phyloP scores from a whole-genome alignment of 1,284 basidiomycete species.

The Ganoderma lucidum region DNA sequence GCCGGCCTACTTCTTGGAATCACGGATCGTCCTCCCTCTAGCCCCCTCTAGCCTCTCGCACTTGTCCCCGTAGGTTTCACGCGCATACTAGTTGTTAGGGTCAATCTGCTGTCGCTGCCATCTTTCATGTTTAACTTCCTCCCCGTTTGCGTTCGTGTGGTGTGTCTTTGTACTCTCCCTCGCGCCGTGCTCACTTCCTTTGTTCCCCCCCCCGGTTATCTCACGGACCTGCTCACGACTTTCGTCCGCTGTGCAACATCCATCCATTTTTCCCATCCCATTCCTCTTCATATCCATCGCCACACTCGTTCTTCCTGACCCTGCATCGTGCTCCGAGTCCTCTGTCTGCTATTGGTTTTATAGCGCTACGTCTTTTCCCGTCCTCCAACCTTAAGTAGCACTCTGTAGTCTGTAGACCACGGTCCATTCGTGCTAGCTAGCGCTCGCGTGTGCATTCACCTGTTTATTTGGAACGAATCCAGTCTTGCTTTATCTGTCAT shows the following conservation, averaged over 20 bases:
- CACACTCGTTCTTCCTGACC: not conserved
- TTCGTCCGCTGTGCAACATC: not conserved
- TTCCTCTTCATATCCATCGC: not conserved
- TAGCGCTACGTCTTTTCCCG: not conserved
- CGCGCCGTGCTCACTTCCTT: not conserved
- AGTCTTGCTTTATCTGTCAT: conserved; percentile 4
- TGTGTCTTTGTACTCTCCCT: not conserved
- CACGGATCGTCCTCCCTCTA: not conserved
- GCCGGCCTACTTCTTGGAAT: conserved; percentile 2
- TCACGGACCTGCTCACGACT: not conserved
- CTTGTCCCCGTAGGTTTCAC: not conserved
- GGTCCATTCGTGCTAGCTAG: not conserved
- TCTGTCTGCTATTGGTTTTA: not conserved
- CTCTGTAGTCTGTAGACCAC: not conserved
- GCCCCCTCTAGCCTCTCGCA: not conserved
- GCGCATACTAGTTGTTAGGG: not conserved
- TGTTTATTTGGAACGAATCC: not conserved
- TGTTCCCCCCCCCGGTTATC: not conserved
- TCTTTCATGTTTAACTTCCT: not conserved
- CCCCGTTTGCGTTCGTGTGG: not conserved
- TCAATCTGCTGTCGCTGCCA: not conserved
- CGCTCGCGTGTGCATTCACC: not conserved
- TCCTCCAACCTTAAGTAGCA: not conserved
- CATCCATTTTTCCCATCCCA: not conserved
- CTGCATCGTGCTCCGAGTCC: conserved; percentile 5